Evolutionary conservation across 768 basidiomycete species (phyloP).

Genomic region (Russula sp.): DNA sequence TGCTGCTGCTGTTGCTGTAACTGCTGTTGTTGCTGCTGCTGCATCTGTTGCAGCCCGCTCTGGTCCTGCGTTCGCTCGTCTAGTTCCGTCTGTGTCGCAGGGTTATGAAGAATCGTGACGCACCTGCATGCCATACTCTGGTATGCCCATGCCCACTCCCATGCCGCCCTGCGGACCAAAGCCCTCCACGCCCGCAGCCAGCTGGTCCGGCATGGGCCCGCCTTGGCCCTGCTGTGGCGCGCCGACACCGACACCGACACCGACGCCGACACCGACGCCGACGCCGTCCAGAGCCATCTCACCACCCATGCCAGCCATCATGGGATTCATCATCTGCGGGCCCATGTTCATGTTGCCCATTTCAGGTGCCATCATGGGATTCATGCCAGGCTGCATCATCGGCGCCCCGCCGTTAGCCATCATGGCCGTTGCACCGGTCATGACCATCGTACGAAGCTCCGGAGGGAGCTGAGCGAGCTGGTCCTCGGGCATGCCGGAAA

Average conservation of each 20-base stretch:
- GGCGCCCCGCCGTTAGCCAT: conserved; percentile 57
- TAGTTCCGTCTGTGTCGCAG: not conserved
- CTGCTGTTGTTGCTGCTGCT: conserved; percentile 11
- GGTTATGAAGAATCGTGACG: conserved; percentile 24
- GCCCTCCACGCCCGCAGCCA: conserved; percentile 17
- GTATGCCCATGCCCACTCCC: conserved; percentile 27
- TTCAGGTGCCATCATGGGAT: conserved; percentile 26
- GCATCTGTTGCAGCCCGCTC: conserved; percentile 39
- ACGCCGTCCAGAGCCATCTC: conserved; percentile 50
- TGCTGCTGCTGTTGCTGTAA: conserved; percentile 41
- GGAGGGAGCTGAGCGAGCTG: conserved; percentile 71
- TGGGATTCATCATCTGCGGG: conserved; percentile 44
- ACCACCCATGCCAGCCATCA: conserved; percentile 76
- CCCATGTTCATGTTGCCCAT: conserved; percentile 24
- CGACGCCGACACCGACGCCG: conserved; percentile 16
- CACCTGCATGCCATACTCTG: conserved; percentile 72
- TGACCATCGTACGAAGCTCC: conserved; percentile 81
- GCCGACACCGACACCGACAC: conserved; percentile 21
- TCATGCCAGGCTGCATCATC: conserved; percentile 35
- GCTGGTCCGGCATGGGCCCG: conserved; percentile 24
- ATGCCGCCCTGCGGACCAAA: conserved; percentile 20
- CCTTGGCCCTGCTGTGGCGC: conserved; percentile 24
- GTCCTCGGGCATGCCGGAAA: conserved; percentile 77
- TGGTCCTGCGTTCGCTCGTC: conserved; percentile 16
- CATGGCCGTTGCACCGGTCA: conserved; percentile 75